Base-by-base conservation (phyloP, 2,329 filamentous ascomycete genomes). In the Apiospora sp. region DNA sequence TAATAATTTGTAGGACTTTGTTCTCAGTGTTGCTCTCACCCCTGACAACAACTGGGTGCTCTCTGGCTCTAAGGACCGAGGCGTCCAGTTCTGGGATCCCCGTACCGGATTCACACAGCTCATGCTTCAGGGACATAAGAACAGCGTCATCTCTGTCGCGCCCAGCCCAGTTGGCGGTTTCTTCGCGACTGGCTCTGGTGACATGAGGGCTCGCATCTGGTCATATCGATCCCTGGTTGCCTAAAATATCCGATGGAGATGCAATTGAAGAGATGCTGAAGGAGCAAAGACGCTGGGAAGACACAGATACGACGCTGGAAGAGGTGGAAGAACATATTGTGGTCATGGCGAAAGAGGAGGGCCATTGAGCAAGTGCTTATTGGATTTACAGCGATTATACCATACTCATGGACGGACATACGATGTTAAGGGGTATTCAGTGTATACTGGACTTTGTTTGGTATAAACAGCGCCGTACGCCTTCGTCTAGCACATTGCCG, bases 111-210 rank as follows among this genome's bases (percentile, higher is more conserved):
- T 94, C 76, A 97, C 96, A 0, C 96, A 98, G 84, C 92, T 99
- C 82, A 98, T 98, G 96, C 89, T 99, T 74, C 96, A 98, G 83
- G 96, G 96, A 37, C 96, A 99, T 83, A 98, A 98, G 88, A 98
- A 98, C 84, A 98, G 94, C 14, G 96, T 99, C 78, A 98, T 98
- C 79, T 98, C 95, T 3, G 96, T 99, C 70, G 96, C 96, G 1
- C 96, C 96, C 30, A 97, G 95, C 83, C 96, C 96, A 22, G 92
- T 90, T 48, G 95, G 95, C 73, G 91, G 92, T 75, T 92, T 94
- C 81, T 99, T 99, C 81, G 96, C 96, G 54, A 99, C 96, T 6
- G 96, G 96, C 74, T 98, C 95, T 77, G 96, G 96, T 79, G 96
- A 99, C 82, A 97, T 97, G 94, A 93, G 96, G 81, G 96, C 96